Evolutionary conservation across 2,329 filamentous ascomycete genomes (phyloP), one percentile per base, ranked within the genome.

Genomic region (Hypoxylon sp.): DNA sequence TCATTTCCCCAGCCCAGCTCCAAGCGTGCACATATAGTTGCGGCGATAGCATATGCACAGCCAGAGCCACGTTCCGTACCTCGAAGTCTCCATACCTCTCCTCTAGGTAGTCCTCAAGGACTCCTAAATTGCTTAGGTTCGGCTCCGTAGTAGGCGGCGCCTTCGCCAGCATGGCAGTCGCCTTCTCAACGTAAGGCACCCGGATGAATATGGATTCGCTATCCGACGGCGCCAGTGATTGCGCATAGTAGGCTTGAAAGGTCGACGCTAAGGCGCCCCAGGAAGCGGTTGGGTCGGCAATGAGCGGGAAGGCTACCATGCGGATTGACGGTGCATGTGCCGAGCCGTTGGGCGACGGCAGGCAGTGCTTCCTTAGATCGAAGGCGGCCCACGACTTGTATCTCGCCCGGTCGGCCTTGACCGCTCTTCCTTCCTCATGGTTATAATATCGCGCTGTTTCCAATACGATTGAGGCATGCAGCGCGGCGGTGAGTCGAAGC

Each of bases 111-210:
- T 63, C 29, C 2, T 67, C 54, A 7, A 60, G 7, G 3, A 57
- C 35, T 1, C 66, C 66, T 2, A 69, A 17, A 44, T 69, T 69
- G 11, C 66, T 69, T 0, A 69, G 54, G 42, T 69, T 62, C n/a
- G 66, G 66, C 37, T 69, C 62, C 17, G 66, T 62, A 2, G 21
- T 69, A 7, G 57, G 66, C 53, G 58, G 6, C 29, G 57, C 37
- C 27, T 15, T 58, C 11, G 39, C 62, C 17, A 69, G 11, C 57
- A 62, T 62, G 1, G 53, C 32, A 37, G 62, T 69, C 39, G 58
- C 66, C 39, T 69, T 47, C 62, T 69, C 66, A 21, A 65, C 53
- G 39, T 65, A 69, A 4, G 66, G 66, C 6, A 65, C 66, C 15
- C 66, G 62, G 2, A 65, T 32, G 21, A 55, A 56, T 29, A 65